Evolutionary conservation across 2,329 filamentous ascomycete genomes (phyloP).

Genomic region (Sporothrix inflata): DNA sequence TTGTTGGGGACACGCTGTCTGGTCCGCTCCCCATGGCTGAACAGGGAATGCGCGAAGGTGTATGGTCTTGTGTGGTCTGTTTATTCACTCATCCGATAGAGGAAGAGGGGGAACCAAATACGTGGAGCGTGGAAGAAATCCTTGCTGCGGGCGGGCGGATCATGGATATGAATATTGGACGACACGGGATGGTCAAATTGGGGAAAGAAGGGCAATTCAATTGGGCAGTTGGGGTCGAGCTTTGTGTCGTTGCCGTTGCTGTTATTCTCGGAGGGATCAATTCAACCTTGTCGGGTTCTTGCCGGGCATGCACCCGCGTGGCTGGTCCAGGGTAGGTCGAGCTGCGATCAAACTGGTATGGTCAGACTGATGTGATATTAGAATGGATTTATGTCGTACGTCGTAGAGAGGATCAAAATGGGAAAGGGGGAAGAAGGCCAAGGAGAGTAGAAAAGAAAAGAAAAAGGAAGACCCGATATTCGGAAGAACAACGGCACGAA

Average conservation of each 20-base stretch:
- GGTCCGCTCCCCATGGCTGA: constrained; percentile 17
- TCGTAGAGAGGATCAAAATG: neutral
- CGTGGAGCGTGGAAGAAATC: neutral
- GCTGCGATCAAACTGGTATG: neutral
- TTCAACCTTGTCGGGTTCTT: constrained; percentile 18
- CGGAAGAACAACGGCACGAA: neutral
- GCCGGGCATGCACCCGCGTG: constrained; percentile 3
- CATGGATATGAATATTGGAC: neutral
- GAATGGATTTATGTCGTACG: too few species aligned
- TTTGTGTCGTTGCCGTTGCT: neutral
- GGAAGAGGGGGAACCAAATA: neutral
- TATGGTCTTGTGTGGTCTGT: neutral
- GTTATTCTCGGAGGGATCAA: neutral
- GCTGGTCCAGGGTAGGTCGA: constrained; percentile 1
- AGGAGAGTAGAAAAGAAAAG: neutral
- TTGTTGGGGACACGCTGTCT: neutral
- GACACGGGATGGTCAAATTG: neutral
- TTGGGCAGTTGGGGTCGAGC: neutral
- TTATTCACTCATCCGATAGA: neutral
- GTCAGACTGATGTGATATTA: neutral
- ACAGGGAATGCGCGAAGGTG: neutral
- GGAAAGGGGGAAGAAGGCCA: neutral
- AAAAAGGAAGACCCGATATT: neutral
- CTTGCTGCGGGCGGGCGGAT: neutral
- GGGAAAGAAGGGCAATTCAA: too few species aligned